Base-by-base conservation (phyloP, 805 yeast species). In the Ogataea saltuana region DNA sequence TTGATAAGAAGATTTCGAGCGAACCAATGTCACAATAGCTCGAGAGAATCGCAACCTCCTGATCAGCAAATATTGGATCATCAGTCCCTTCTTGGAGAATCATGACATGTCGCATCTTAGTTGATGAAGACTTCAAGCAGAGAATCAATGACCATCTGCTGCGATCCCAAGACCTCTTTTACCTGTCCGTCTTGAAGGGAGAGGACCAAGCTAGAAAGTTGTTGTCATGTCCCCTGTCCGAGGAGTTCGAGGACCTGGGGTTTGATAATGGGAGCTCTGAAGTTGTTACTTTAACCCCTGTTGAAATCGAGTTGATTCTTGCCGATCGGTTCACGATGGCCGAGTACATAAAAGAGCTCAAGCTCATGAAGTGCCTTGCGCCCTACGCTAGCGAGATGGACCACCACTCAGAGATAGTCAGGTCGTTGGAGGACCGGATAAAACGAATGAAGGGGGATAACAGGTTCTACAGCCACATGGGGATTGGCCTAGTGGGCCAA, bases 231-330 rank as follows among this genome's bases (percentile, higher is more conserved):
- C 13, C 32, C 17, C 18, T 16, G 21, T 15, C 33, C 3, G 10
- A 26, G 10, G 44, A 35, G 11, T 49, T 21, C 25, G 11, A 28
- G 9, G 32, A 23, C 4, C n/a, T 39, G 35, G 19, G 12, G 11
- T 49, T 46, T 31, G 40, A 20, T n/a, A 34, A n/a, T 12, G 26
- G 26, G 4, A 41, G 29, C 5, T 7, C 18, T 6, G 21, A 18
- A 1, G 12, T 15, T 5, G 29, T 44, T 16, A 27, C 6, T 15
- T 27, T 49, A 41, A 49, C 53, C 11, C 53, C 48, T 3, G 13
- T 45, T 13, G 53, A 49, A 41, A 16, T 34, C 6, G 45, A 46
- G 13, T 33, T 49, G 26, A 28, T 49, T 11, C 33, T 49, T 33
- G 27, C 45, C 4, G 32, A 28, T 13, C 37, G 34, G 36, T 41